phyloP scores from a whole-genome alignment of 2,329 filamentous ascomycete genomes.

The Epicoccum sorghinum region DNA sequence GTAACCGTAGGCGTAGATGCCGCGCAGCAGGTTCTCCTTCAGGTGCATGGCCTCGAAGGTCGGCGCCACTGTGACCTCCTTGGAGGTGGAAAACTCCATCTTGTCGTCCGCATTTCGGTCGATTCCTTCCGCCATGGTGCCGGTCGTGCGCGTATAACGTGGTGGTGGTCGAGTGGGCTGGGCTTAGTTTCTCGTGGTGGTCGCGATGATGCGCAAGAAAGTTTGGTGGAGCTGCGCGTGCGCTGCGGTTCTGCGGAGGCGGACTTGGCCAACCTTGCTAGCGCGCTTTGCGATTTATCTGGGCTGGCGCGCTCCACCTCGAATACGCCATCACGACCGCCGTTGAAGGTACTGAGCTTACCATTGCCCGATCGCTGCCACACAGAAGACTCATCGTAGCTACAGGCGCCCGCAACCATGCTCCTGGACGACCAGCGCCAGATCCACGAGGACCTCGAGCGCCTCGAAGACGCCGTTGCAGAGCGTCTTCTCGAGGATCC shows the following conservation, averaged over 20 bases:
- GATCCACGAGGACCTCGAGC: slow-evolving; percentile 94
- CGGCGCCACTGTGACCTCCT: slow-evolving; percentile 93
- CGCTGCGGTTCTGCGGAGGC: slow-evolving; percentile 18
- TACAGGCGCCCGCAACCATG: slow-evolving; percentile 58
- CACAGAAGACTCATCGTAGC: slow-evolving; percentile 23
- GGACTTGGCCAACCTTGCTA: slow-evolving; percentile 17
- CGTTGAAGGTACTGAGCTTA: slow-evolving; percentile 32
- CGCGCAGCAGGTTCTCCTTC: slow-evolving; percentile 95
- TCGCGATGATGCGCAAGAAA: slow-evolving; percentile 27
- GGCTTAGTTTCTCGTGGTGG: slow-evolving; percentile 8
- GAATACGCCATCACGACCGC: slow-evolving; percentile 21
- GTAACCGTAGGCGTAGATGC: slow-evolving; percentile 98
- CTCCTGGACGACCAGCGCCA: slow-evolving; percentile 91
- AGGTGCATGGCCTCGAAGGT: slow-evolving; percentile 79
- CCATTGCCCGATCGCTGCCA: slow-evolving; percentile 16
- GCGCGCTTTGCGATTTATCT: slow-evolving; percentile 26
- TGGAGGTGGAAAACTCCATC: slow-evolving; percentile 98
- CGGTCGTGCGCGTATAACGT: slow-evolving; percentile 7
- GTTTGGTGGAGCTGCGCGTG: slow-evolving; percentile 27
- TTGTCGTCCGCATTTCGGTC: slow-evolving; percentile 93
- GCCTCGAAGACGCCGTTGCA: slow-evolving; percentile 90
- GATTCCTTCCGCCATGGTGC: slow-evolving; percentile 86
- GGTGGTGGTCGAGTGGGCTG: slow-evolving; percentile 8
- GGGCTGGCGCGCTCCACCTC: slow-evolving; percentile 20
- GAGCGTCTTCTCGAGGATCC: slow-evolving; percentile 90